These are phyloP conservation scores for Phytophthora nicotianae DNA, from an alignment of 352 stramenopile species.

Conservation along the genomic window DNA sequence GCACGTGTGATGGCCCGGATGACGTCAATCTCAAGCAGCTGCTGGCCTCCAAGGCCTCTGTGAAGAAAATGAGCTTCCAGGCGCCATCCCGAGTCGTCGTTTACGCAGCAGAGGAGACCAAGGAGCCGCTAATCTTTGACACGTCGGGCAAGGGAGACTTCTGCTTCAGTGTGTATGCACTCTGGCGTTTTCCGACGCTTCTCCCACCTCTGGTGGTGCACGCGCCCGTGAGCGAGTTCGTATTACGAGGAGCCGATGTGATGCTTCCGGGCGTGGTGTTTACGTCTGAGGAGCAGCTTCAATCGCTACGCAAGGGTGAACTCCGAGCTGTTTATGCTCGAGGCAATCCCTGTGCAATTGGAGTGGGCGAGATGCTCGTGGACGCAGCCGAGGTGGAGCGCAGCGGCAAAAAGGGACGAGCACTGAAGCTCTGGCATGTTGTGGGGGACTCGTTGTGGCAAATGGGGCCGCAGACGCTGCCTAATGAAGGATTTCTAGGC, in stretches of 20 bases:
- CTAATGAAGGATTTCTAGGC: slow-evolving; percentile 67
- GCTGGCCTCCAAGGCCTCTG: slow-evolving; percentile 49
- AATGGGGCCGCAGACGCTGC: slow-evolving; percentile 67
- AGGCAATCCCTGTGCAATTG: slow-evolving; percentile 80
- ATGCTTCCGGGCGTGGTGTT: slow-evolving; percentile 87
- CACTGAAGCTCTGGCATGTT: slow-evolving; percentile 70
- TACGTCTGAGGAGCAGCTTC: slow-evolving; percentile 51
- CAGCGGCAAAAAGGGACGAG: slow-evolving; percentile 69
- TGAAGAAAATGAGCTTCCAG: slow-evolving; percentile 84
- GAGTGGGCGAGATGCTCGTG: slow-evolving; percentile 77
- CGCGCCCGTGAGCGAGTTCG: slow-evolving; percentile 80
- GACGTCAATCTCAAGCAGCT: slow-evolving; percentile 47
- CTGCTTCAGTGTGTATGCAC: slow-evolving; percentile 68
- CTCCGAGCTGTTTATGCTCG: slow-evolving; percentile 70
- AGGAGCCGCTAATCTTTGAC: slow-evolving; percentile 79
- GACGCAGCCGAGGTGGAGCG: slow-evolving; percentile 60
- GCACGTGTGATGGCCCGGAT: slow-evolving; percentile 36
- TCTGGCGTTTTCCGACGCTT: slow-evolving; percentile 59
- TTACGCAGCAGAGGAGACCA: slow-evolving; percentile 59
- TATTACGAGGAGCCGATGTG: slow-evolving; percentile 79
- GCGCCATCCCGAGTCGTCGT: slow-evolving; percentile 76
- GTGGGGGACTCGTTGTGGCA: slow-evolving; percentile 81
- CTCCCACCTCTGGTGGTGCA: slow-evolving; percentile 72
- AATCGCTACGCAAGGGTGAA: slow-evolving; percentile 66
- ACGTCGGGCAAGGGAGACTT: slow-evolving; percentile 71